Base-by-base conservation (phyloP, 305 asterid genomes). In the Fraxinus dipetala region DNA sequence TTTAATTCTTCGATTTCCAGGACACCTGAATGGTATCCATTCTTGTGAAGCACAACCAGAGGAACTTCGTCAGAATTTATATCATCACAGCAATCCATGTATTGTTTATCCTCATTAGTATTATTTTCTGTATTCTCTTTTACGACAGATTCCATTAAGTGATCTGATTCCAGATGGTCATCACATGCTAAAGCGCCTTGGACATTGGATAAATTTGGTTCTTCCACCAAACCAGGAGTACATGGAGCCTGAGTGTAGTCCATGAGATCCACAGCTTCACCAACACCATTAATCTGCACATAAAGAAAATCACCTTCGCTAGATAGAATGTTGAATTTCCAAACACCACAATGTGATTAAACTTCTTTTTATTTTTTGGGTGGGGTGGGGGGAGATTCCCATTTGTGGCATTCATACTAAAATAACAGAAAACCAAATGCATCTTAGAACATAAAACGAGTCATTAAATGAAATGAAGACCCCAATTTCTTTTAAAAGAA, bases 211-310 rank as follows among this genome's bases (percentile, higher is more conserved):
- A 95, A 75, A 78, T 93, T 93, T 40, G 98, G 93, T 83, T 91
- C 97, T 82, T 96, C 98, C 76, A 70, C 90, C 86, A 96, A 85
- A 73, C 98, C 94, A 79, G 99, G 99, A 83, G 98, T 96, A 82
- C 91, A 82, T 70, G 99, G 99, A 85, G 97, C 99, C 80, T 95
- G 96, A 83, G 94, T 95, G 80, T 90, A 90, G 79, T 94, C 98
- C 95, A 93, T 85, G 63, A 86, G 80, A 84, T 91, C 92, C 65
- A 77, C 87, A 70, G 86, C 85, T 67, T 83, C 95, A 84, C 84
- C 88, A 88, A 54, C 91, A 79, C 74, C 89, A 56, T 79, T 94
- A 75, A 89, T 87, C 96, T 92, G 91, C 85, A 56, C 72, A 75
- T 24, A 20, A 82, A 82, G 35, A 82, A 38, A 77, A 82, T 32